Conservation (phyloP, 148 eudicot genomes). For the Bassia scoparia region DNA sequence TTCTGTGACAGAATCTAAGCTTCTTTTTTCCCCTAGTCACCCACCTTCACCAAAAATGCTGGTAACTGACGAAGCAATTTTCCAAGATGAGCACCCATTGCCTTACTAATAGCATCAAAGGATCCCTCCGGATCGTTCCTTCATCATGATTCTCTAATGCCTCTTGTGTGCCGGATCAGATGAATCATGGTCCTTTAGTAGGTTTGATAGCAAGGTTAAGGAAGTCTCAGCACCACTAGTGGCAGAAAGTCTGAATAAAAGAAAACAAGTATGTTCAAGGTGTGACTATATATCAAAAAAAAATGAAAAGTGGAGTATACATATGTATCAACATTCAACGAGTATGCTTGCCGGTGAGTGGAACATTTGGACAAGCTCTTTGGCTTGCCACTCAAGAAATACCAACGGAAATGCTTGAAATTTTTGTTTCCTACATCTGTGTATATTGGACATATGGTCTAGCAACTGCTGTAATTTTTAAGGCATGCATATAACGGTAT, state of each 20-base stretch:
- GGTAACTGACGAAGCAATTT: slow-evolving; percentile 70
- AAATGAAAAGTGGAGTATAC: too few species aligned
- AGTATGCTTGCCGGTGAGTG: too few species aligned
- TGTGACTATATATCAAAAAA: not conserved
- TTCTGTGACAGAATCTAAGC: slow-evolving; percentile 36
- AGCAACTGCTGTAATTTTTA: not conserved
- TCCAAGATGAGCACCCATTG: slow-evolving; percentile 92
- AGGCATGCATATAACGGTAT: not conserved
- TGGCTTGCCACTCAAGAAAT: too few species aligned
- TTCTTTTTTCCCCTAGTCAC: slow-evolving; percentile 69
- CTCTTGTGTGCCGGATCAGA: slow-evolving; percentile 98
- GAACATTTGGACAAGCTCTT: too few species aligned
- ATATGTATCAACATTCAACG: too few species aligned
- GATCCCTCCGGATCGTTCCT: slow-evolving; percentile 93
- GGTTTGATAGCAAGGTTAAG: slow-evolving; percentile 77
- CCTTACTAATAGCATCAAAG: slow-evolving; percentile 79
- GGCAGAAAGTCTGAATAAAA: slow-evolving; percentile 63
- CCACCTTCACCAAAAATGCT: slow-evolving; percentile 82
- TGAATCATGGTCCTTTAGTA: slow-evolving; percentile 79
- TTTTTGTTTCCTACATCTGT: not conserved
- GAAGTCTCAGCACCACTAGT: slow-evolving; percentile 71
- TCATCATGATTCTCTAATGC: slow-evolving; percentile 79
- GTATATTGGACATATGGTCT: not conserved
- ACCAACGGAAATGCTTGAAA: too few species aligned
- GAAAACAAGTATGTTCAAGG: slow-evolving; percentile 5